phyloP scores from a whole-genome alignment of 345 rosid genomes.

The Mangifera indica region DNA sequence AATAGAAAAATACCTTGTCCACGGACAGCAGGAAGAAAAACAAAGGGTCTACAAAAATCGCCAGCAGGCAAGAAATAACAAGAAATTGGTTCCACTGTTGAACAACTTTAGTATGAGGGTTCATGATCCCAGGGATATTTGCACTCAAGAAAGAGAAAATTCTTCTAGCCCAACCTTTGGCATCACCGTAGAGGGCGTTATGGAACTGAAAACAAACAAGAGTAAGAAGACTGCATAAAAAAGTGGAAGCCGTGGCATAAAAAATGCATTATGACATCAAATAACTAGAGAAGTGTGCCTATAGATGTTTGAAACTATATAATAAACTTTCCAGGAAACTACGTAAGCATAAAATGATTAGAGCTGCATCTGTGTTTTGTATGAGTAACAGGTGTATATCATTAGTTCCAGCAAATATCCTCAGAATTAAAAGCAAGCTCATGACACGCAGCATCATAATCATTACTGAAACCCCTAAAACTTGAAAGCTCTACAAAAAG shows the following conservation, averaged over 20 bases:
- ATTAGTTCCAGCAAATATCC: neutral
- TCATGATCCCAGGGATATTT: slow-evolving; percentile 63
- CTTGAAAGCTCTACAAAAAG: slow-evolving; percentile 6
- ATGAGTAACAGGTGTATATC: neutral
- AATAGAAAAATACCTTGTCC: slow-evolving; percentile 40
- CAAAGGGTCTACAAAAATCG: slow-evolving; percentile 77
- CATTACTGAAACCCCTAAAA: neutral
- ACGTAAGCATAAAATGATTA: neutral
- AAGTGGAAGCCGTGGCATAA: neutral
- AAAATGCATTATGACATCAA: neutral
- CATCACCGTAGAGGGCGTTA: slow-evolving; percentile 69
- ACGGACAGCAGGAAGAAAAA: slow-evolving; percentile 70
- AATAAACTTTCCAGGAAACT: neutral
- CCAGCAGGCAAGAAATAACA: slow-evolving; percentile 66
- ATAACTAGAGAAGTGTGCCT: neutral
- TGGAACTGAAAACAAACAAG: slow-evolving; percentile 48
- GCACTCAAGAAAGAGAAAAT: slow-evolving; percentile 32
- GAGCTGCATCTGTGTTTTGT: neutral
- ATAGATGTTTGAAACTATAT: neutral
- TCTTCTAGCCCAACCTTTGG: slow-evolving; percentile 79
- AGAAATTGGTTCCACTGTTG: slow-evolving; percentile 71
- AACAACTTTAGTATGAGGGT: slow-evolving; percentile 69
- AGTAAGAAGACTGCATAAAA: slow-evolving; percentile 6
- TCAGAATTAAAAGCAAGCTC: neutral
- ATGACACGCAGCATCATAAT: neutral